Evolutionary conservation across 1,284 basidiomycete species (phyloP), one percentile per base, ranked within the genome.

Genomic region (Coniophora puteana): DNA sequence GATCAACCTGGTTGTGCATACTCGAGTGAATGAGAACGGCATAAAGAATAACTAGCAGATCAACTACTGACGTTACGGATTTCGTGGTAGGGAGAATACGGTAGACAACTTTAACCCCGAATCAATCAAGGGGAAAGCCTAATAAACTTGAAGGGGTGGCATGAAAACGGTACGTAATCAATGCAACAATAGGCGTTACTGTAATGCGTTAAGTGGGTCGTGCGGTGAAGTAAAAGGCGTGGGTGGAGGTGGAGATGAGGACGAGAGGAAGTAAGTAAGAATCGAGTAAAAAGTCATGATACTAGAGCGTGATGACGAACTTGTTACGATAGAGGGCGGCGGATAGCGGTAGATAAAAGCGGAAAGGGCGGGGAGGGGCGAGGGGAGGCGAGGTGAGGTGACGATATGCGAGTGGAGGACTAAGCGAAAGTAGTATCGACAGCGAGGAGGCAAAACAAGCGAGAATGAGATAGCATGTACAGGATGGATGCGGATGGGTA

Each of bases 291-390:
- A 44, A n/a, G n/a, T n/a, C n/a, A n/a, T n/a, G n/a, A n/a, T n/a
- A n/a, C n/a, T n/a, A n/a, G n/a, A 46, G 35, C 52, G 37, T 54
- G 49, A 36, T 30, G 38, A 24, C 34, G 13, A 48, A 43, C 47
- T 45, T 20, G 13, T 33, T 55, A 58, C 47, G 41, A 35, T 38
- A n/a, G 20, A 31, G n/a, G 36, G 44, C 40, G 41, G 56, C 46
- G 43, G 48, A 58, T 56, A 63, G 50, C 46, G 44, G 64, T 60
- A 65, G 49, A 65, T 64, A 59, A 50, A 45, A 50, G 54, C 39
- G 42, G 31, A 41, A 27, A n/a, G 38, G 12, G 37, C 37, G 37
- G 33, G 25, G 45, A 41, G 24, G 34, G 12, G 39, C 16, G 16
- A 11, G 10, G 16, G 31, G 17, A 16, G 17, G 40, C 29, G 47